These are phyloP conservation scores for Sphaerulina populicola DNA, from an alignment of 2,329 filamentous ascomycete genomes.

Conservation along the genomic window DNA sequence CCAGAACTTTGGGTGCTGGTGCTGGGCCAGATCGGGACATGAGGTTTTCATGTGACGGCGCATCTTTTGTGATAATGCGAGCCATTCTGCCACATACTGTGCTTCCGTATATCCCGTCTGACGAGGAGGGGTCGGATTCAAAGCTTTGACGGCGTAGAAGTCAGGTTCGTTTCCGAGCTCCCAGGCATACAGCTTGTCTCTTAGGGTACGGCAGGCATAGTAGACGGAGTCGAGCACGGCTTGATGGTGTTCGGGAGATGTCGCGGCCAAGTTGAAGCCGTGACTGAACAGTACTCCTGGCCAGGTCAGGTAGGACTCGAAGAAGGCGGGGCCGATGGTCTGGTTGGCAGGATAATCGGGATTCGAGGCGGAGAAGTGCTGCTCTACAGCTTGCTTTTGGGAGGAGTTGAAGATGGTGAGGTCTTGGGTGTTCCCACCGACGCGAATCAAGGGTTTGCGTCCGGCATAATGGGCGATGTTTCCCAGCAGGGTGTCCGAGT, in stretches of 20 bases:
- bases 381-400: constrained; percentile 45
- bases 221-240: constrained; percentile 49
- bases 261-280: constrained; percentile 53
- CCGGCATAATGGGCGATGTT: constrained; percentile 49
- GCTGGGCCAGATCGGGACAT: constrained; percentile 44
- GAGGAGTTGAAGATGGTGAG: constrained; percentile 52
- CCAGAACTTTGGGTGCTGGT: constrained; percentile 44
- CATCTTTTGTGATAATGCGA: constrained; percentile 47
- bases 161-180: constrained; percentile 60
- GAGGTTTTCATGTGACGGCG: constrained; percentile 38
- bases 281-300: constrained; percentile 50
- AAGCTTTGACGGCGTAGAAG: constrained; percentile 46
- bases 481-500: constrained; percentile 52
- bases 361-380: constrained; percentile 44
- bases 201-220: constrained; percentile 50
- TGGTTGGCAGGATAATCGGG: constrained; percentile 54
- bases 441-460: constrained; percentile 52
- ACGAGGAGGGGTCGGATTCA: constrained; percentile 45
- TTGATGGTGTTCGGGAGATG: constrained; percentile 44
- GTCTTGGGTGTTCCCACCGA: constrained; percentile 59
- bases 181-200: constrained; percentile 48
- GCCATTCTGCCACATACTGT: constrained; percentile 51
- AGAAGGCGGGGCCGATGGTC: constrained; percentile 53
- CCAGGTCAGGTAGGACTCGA: constrained; percentile 55
- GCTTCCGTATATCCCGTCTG: constrained; percentile 44